These are phyloP conservation scores for Podila horticola DNA, from an alignment of 192 early-diverging fungal species.

Conservation along the genomic window DNA sequence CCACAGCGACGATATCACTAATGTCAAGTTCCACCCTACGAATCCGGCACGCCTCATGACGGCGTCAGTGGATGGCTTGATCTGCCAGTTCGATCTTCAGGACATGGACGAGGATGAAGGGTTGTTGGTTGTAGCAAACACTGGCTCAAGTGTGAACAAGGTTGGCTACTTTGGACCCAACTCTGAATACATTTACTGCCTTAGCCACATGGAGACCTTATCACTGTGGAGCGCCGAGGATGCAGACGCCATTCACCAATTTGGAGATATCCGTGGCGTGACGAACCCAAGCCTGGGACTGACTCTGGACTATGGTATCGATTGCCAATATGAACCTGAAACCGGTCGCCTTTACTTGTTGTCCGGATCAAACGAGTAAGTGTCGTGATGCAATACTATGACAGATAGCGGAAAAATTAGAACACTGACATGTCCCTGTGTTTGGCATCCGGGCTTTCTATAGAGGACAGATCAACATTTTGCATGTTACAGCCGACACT, in stretches of 20 bases:
- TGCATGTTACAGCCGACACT: constrained; percentile 82
- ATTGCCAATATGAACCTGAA: constrained; percentile 77
- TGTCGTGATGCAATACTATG: not conserved
- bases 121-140: constrained; percentile 84
- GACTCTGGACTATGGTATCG: constrained; percentile 84
- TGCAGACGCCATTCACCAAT: constrained; percentile 69
- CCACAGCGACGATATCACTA: constrained; percentile 82
- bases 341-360: constrained; percentile 81
- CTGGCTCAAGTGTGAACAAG: constrained; percentile 81
- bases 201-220: constrained; percentile 93
- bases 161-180: constrained; percentile 93
- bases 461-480: constrained; percentile 79
- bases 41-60: constrained; percentile 66
- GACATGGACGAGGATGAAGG: constrained; percentile 91
- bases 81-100: constrained; percentile 79
- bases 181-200: constrained; percentile 87
- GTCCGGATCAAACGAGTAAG: constrained; percentile 79
- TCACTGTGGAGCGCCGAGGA: constrained; percentile 74
- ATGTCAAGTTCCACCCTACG: constrained; percentile 74
- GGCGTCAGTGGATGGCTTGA: constrained; percentile 77
- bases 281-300: constrained; percentile 53
- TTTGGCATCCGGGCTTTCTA: constrained; percentile 2
- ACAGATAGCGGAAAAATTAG: not conserved
- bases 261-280: constrained; percentile 83
- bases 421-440: not conserved